Conservation (phyloP, 225 moss, liverwort and hornwort genomes). For the Climacium dendroides region DNA sequence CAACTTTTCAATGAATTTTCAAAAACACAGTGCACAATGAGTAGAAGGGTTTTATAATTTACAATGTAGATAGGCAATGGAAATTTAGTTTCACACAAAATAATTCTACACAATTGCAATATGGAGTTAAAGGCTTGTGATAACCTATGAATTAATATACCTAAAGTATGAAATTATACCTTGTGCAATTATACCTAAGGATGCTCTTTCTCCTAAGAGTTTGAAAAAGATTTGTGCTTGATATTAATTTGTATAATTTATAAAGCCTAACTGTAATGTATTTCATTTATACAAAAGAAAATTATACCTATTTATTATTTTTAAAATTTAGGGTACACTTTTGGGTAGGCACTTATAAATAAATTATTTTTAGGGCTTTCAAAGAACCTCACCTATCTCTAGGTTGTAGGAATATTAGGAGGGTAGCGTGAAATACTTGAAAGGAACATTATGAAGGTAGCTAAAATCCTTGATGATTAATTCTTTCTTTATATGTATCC, state of each 20-base stretch:
- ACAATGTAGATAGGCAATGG: background rate
- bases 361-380: background rate
- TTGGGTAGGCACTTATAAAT: background rate
- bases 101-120: rapidly evolving
- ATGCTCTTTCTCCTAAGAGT: rapidly evolving
- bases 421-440: background rate
- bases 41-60: background rate
- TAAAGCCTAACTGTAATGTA: background rate
- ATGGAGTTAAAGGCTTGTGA: background rate
- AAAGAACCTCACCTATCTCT: background rate
- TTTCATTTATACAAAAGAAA: background rate
- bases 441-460: background rate
- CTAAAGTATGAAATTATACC: too few relatives aligned
- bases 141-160: too few relatives aligned
- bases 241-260: background rate
- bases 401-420: background rate
- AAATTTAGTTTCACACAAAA: background rate
- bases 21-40: background rate
- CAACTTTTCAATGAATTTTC: background rate
- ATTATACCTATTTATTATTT: background rate
- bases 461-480: background rate
- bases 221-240: background rate
- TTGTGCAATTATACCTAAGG: too few relatives aligned
- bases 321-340: rapidly evolving
- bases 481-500: background rate